These are phyloP conservation scores for Podospora didyma DNA, from an alignment of 495 filamentous ascomycete species.

Conservation along the genomic window DNA sequence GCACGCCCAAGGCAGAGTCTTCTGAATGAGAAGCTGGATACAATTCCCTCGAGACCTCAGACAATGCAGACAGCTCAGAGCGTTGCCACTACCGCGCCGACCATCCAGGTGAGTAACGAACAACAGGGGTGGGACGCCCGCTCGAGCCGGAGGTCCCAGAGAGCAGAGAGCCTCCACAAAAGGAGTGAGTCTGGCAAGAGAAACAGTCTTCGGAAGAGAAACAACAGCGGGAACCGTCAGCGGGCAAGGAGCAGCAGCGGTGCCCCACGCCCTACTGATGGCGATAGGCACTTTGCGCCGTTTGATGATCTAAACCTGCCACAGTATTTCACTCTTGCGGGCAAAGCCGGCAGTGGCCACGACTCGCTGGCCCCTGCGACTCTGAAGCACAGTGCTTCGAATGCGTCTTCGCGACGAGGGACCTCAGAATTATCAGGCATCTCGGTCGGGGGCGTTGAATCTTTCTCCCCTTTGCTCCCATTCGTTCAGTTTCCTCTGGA, in stretches of 20 bases:
- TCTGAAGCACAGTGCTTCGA: constrained; percentile 25
- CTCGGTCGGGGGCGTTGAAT: constrained; percentile 12
- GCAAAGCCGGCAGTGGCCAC: constrained; percentile 6
- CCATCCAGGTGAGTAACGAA: constrained; percentile 38
- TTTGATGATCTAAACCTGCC: constrained; percentile 29
- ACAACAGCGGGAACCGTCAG: constrained; percentile 36
- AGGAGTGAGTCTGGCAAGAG: constrained; percentile 40
- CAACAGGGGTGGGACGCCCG: constrained; percentile 22
- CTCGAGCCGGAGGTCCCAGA: constrained; percentile 29
- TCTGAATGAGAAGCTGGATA: constrained; percentile 21
- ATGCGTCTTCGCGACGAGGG: constrained; percentile 17
- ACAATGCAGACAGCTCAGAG: constrained; percentile 46
- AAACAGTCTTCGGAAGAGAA: constrained; percentile 43
- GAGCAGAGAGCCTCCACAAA: constrained; percentile 31
- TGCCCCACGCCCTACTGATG: constrained; percentile 30
- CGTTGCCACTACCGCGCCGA: constrained; percentile 29
- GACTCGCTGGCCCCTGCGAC: constrained; percentile 4
- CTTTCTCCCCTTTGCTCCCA: constrained; percentile 35
- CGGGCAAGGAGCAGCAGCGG: constrained; percentile 31
- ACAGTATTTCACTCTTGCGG: constrained; percentile 32
- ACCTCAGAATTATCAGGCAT: constrained; percentile 11
- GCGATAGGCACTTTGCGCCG: constrained; percentile 36
- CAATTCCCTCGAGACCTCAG: constrained; percentile 22
- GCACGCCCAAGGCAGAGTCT: constrained; percentile 27
- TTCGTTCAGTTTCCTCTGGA: constrained; percentile 47